A percentile compares a stretch with the other conserved stretches of the same genome.
Conservation (phyloP, 139 green algal species). For the Picochlorum sp. region DNA sequence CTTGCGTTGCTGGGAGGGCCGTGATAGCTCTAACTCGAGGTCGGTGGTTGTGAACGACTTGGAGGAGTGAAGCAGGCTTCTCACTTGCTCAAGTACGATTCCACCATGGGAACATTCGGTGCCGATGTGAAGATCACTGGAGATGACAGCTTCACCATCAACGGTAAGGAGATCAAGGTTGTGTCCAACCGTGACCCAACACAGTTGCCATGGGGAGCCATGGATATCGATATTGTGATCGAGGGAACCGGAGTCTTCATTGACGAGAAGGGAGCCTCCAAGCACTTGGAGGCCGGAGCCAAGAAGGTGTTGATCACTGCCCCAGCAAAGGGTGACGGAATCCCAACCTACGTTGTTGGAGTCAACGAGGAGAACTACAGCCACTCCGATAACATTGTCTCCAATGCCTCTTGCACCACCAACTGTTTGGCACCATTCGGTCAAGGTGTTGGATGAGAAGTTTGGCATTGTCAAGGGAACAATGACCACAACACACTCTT, state of each 20-base stretch:
- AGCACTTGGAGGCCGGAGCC: constrained; percentile 88
- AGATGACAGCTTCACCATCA: constrained; percentile 80
- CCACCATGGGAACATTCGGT: constrained; percentile 90
- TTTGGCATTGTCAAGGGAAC: constrained; percentile 99
- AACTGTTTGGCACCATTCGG: constrained; percentile 99
- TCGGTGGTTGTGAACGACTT: constrained; percentile 95
- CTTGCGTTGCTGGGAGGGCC: constrained; percentile 79
- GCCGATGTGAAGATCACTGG: constrained; percentile 91
- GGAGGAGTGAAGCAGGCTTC: constrained; percentile 93
- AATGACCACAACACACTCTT: constrained; percentile 99
- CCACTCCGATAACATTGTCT: constrained; percentile 82
- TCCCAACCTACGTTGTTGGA: constrained; percentile 97
- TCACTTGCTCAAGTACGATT: constrained; percentile 99
- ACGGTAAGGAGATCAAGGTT: constrained; percentile 91
- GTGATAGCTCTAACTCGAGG: constrained; percentile 35
- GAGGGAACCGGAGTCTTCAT: constrained; percentile 96
- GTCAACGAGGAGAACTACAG: constrained; percentile 92
- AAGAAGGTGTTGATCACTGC: constrained; percentile 99
- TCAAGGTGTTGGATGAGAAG: constrained; percentile 98
- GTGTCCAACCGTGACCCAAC: constrained; percentile 91
- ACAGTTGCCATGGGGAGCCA: constrained; percentile 88
- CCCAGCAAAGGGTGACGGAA: constrained; percentile 93
- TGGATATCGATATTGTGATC: constrained; percentile 93
- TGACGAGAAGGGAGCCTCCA: constrained; percentile 74
- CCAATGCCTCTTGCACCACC: constrained; percentile 99